Base-by-base conservation (phyloP, 139 green algal species). In the Trebouxia sp. region DNA sequence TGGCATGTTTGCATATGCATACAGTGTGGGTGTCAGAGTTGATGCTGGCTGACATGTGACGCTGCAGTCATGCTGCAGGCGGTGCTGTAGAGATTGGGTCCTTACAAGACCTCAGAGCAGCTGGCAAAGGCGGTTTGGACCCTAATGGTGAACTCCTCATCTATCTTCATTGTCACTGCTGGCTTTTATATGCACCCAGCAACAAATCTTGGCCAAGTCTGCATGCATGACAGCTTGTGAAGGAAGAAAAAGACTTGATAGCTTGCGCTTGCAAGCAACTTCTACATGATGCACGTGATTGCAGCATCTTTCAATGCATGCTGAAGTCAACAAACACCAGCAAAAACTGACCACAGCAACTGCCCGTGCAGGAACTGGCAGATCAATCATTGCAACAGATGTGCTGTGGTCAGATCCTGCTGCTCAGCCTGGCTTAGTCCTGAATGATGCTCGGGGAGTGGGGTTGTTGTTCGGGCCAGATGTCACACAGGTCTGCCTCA, bases 361-460 rank as follows among this genome's bases (percentile, higher is more conserved):
- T 14, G 15, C 47, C 3, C 20, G 47, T 53, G n/a, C 32, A 72
- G 62, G 62, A 45, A 22, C 62, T 45, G 90, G 91, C 75, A 38
- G 65, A 26, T 87, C 85, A 1, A 48, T 75, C 7, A 65, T 98
- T 7, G 92, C 95, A 4, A 81, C 89, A 1, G 95, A 99, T 79
- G 92, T 99, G 58, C 85, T 99, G 78, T 99, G 96, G 96, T 95
- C 87, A 3, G 96, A 99, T 82, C 96, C 94, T 1, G 81, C 87
- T 38, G 67, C 66, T 20, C 77, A 85, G 17, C 83, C 87, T 9
- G 95, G 94, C 9, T 82, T 99, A 28, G 17, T 65, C 12, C 22
- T 77, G 12, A 99, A 99, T 83, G 74, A 90, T 3, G 66, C 82
- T 37, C 88, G 96, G 3, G 96, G 94, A 11, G 90, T 99, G 35